Evolutionary conservation across 495 filamentous ascomycete genomes (phyloP).

Genomic region (Penicillium herquei): DNA sequence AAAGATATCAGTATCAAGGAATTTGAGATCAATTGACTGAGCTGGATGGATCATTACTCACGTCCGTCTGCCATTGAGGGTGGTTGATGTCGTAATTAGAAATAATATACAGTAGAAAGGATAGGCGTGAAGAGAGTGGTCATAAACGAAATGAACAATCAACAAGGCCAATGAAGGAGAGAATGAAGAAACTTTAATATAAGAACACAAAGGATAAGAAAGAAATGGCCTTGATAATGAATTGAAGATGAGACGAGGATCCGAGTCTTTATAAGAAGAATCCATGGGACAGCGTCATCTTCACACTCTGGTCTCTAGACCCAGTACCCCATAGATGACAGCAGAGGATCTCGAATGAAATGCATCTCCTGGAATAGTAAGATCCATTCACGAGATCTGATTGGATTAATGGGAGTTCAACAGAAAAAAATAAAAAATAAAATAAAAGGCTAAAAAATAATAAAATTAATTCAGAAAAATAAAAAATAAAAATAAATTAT

Average conservation of each 20-base stretch:
- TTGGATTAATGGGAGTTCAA: neutral
- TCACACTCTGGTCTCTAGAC: neutral
- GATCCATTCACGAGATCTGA: neutral
- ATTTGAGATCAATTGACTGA: neutral
- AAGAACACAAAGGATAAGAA: neutral
- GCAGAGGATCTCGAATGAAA: neutral
- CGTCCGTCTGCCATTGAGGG: conserved; percentile 61
- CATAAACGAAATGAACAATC: conserved; percentile 4
- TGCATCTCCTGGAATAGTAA: neutral
- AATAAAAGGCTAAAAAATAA: neutral
- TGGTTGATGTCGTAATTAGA: conserved; percentile 17
- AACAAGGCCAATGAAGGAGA: neutral
- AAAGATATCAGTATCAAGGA: conserved; percentile 5
- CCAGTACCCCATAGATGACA: conserved; percentile 1
- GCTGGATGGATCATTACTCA: conserved; percentile 34
- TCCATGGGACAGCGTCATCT: neutral
- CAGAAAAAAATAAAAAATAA: conserved; percentile 10
- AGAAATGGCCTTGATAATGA: neutral
- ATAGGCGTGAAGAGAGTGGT: neutral
- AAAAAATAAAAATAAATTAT: conserved; percentile 14
- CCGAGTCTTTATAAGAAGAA: conserved; percentile 2
- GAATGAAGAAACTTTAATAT: neutral
- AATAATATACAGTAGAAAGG: conserved; percentile 7
- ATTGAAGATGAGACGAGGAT: neutral
- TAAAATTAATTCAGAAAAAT: conserved; percentile 1